Base-by-base conservation (phyloP, 345 rosid genomes). In the Melaleuca quinquenervia region DNA sequence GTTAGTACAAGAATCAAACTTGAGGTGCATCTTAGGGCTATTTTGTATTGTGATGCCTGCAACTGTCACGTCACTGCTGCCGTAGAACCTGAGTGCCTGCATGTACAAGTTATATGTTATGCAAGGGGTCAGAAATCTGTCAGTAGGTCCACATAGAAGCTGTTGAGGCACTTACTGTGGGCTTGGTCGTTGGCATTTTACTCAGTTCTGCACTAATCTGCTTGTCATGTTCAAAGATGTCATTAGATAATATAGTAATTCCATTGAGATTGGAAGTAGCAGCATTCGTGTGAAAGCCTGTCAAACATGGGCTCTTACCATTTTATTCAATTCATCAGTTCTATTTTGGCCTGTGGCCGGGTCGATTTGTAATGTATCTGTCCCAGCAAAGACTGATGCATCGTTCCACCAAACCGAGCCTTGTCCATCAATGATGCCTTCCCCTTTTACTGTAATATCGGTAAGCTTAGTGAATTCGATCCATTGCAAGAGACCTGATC, bases 1-100 rank as follows among this genome's bases (percentile, higher is more conserved):
- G 52, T 49, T 84, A 11, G 88, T 89, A 90, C 98, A 95, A 49
- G 80, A 82, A 84, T 95, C 97, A 88, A 95, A 94, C 88, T 92
- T 94, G 86, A 95, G 97, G 89, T 96, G 98, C 64, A 93, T 92
- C 89, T 95, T 95, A 51, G 93, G 98, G 90, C 98, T 95, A 92
- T 95, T 94, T 84, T 95, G 98, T 87, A 96, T 94, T 8, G 94
- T 93, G 88, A 95, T 94, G 45, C 97, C 98, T 1, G 84, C 90
- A 75, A 94, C 94, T 2, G 91, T 94, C 82, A 95, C 97, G 83
- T 85, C 90, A 9, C 88, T 89, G 82, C 98, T 94, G 52, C 96
- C 98, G 24, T 95, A 94, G 90, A 96, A 96, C 87, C 96, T 91
- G 51, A 95, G 86, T 51, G 93, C 98, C 98, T 95, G 92, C 91